phyloP scores from a whole-genome alignment of 2,329 filamentous ascomycete species.

The Proliferodiscus dingleyae region DNA sequence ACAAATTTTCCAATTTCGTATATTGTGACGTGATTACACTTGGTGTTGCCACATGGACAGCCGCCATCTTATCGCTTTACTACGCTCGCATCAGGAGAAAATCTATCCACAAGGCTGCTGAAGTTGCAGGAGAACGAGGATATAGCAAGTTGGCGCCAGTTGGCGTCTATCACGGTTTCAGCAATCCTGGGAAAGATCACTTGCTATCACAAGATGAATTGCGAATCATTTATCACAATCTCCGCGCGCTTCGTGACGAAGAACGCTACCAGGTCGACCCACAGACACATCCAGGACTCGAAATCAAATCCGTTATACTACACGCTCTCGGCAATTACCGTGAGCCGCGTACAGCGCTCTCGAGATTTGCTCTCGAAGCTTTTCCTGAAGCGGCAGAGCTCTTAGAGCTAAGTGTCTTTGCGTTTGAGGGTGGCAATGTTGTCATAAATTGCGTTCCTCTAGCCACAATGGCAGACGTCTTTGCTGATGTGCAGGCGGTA shows the following conservation, averaged over 20 bases:
- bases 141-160: slow-evolving; percentile 10
- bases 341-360: slow-evolving; percentile 27
- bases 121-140: neutral
- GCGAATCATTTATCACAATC: slow-evolving; percentile 40
- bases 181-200: slow-evolving; percentile 33
- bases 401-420: slow-evolving; percentile 12
- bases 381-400: slow-evolving; percentile 37
- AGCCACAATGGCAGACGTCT: slow-evolving; percentile 9
- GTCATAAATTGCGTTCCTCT: slow-evolving; percentile 14
- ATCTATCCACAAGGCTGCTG: slow-evolving; percentile 32
- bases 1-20: slow-evolving; percentile 34
- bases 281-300: slow-evolving; percentile 40
- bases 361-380: slow-evolving; percentile 31
- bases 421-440: slow-evolving; percentile 12
- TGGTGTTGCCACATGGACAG: slow-evolving; percentile 46
- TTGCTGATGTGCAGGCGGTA: slow-evolving; percentile 5
- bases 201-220: slow-evolving; percentile 47
- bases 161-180: slow-evolving; percentile 18
- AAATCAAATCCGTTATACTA: slow-evolving; percentile 38
- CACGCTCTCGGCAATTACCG: slow-evolving; percentile 24
- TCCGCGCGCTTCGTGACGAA: slow-evolving; percentile 37
- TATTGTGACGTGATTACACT: slow-evolving; percentile 45
- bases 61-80: slow-evolving; percentile 43
- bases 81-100: slow-evolving; percentile 45
- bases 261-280: slow-evolving; percentile 39